phyloP scores from a whole-genome alignment of 441 rosid species.

The Corymbia calophylla region DNA sequence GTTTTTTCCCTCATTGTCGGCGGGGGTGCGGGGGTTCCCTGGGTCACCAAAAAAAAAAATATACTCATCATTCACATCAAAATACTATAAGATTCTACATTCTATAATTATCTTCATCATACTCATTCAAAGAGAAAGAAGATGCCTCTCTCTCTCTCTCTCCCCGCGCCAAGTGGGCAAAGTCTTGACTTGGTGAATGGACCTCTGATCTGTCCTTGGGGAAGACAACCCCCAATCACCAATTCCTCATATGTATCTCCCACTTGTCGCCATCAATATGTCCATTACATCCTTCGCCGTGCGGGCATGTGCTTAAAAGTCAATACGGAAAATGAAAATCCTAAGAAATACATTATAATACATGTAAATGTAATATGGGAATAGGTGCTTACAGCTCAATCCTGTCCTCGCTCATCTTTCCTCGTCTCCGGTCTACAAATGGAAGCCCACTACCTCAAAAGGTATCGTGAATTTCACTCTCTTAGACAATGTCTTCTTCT shows the following conservation, averaged over 20 bases:
- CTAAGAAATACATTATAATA: background rate
- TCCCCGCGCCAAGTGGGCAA: background rate
- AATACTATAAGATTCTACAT: background rate
- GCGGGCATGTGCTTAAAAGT: background rate
- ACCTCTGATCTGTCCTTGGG: conserved; percentile 22
- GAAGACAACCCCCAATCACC: conserved; percentile 16
- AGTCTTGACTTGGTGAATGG: conserved; percentile 14
- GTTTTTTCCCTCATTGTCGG: no score
- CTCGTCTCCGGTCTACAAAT: background rate
- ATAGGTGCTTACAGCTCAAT: background rate
- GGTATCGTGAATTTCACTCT: background rate
- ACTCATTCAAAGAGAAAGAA: background rate
- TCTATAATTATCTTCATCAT: background rate
- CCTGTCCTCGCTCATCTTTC: background rate
- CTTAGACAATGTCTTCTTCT: background rate
- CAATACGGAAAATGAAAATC: background rate
- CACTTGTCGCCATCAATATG: background rate
- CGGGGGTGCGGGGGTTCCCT: no score
- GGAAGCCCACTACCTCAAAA: background rate
- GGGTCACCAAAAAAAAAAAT: no score
- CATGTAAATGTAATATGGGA: background rate
- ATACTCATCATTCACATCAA: background rate
- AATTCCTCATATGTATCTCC: background rate
- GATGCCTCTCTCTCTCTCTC: background rate
- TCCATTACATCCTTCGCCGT: background rate